Evolutionary conservation across 1,139 yeast genomes (phyloP), one percentile per base, ranked within the genome.

Genomic region (Geotrichum cucujoidarum): DNA sequence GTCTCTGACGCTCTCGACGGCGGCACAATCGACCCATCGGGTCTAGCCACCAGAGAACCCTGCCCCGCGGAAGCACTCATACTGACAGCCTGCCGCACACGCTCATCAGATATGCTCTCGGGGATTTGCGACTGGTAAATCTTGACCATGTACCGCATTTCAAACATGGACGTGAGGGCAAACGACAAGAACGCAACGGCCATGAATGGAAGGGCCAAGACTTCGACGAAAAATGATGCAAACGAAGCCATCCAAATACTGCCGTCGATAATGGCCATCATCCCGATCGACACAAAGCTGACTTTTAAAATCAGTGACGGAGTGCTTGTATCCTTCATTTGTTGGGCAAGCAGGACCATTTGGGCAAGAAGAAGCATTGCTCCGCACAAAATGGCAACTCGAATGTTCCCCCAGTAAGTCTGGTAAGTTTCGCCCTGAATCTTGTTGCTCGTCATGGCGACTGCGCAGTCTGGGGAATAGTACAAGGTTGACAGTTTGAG

Each of bases 401-500:
- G 53, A 22, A 59, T 54, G 6, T 62, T 52, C 76, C 66, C 44
- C 72, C 74, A 68, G 43, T 70, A 72, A 3, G 78, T 71, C 57
- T 80, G 87, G 47, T 69, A 65, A 52, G 79, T 76, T 17, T 75
- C 69, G 0, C 95, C 96, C n/a, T 55, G 57, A n/a, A 77, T 68
- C 3, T 62, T 59, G 22, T 69, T 68, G 13, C 77, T 57, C 2
- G 69, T 63, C 10, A 86, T 55, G 0, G 75, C 64, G 2, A 83
- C 62, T 0, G 90, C 95, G 69, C 97, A 90, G 61, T 90, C 95
- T 0, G 97, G 97, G 0, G 96, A 87, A 60, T 85, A 89, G 17
- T 87, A 53, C 21, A 86, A 55, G 4, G 83, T 86, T 6, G 74
- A 64, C 11, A 88, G 60, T 31, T 68, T 68, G 16, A 90, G 58